These are phyloP conservation scores for Kuraishia piskuri DNA, from an alignment of 805 yeast genomes.

Conservation along the genomic window DNA sequence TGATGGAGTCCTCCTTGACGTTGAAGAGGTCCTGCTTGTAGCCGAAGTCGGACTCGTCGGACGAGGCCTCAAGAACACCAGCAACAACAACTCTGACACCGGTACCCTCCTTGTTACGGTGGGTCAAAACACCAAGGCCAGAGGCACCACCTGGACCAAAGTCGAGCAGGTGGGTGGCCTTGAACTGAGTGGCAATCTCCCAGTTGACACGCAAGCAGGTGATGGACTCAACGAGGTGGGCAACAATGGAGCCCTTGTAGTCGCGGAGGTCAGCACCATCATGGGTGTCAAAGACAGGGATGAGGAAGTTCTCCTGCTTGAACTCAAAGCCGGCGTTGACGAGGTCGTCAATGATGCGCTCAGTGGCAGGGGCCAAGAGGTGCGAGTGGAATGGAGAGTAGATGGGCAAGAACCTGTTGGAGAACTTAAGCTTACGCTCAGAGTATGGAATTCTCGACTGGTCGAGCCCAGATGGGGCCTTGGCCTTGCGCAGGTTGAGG, in stretches of 20 bases:
- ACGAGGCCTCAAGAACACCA: constrained; percentile 70
- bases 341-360: constrained; percentile 58
- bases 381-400: constrained; percentile 96
- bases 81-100: constrained; percentile 93
- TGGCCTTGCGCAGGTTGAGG: constrained; percentile 83
- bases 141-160: constrained; percentile 99
- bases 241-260: constrained; percentile 42
- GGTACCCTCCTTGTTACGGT: constrained; percentile 97
- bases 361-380: constrained; percentile 66
- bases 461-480: constrained; percentile 90
- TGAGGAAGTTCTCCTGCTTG: constrained; percentile 42
- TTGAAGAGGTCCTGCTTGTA: constrained; percentile 93
- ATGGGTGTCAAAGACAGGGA: constrained; percentile 90
- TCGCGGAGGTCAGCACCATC: constrained; percentile 72
- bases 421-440: constrained; percentile 88
- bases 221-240: constrained; percentile 73
- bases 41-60: constrained; percentile 79
- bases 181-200: constrained; percentile 81
- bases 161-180: constrained; percentile 84
- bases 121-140: constrained; percentile 93
- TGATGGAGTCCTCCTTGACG: constrained; percentile 51
- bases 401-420: constrained; percentile 91
- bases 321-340: constrained; percentile 50
- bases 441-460: constrained; percentile 92
- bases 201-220: constrained; percentile 88